These are phyloP conservation scores for Colletotrichum godetiae DNA, from an alignment of 2,329 filamentous ascomycete species.

Conservation along the genomic window DNA sequence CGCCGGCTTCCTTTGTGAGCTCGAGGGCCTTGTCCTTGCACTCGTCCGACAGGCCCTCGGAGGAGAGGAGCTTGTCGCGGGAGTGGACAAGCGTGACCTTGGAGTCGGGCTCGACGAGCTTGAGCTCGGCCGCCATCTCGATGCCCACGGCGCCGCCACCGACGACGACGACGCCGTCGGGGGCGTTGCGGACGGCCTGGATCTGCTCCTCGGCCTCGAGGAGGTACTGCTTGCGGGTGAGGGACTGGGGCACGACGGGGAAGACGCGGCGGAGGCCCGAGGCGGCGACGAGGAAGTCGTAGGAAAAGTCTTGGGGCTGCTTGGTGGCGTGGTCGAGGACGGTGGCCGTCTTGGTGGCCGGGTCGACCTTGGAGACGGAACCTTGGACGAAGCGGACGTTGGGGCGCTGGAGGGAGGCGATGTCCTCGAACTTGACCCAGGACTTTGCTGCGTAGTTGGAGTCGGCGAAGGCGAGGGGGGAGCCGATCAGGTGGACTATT, in stretches of 20 bases:
- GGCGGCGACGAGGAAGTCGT: constrained; percentile 82
- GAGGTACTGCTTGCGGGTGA: constrained; percentile 71
- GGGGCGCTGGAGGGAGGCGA: constrained; percentile 72
- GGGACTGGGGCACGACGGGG: constrained; percentile 78
- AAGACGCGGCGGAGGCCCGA: constrained; percentile 77
- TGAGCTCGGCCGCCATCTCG: constrained; percentile 85
- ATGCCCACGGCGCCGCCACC: constrained; percentile 84
- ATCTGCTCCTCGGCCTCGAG: constrained; percentile 72
- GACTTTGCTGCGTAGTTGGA: constrained; percentile 72
- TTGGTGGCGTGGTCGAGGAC: constrained; percentile 62
- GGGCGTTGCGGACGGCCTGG: constrained; percentile 60
- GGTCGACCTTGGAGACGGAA: constrained; percentile 70
- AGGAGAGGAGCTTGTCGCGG: constrained; percentile 74
- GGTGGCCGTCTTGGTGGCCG: constrained; percentile 67
- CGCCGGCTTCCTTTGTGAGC: constrained; percentile 69
- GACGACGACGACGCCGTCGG: constrained; percentile 75
- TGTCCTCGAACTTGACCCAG: constrained; percentile 77
- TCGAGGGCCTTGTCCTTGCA: constrained; percentile 72
- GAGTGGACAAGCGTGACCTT: constrained; percentile 83
- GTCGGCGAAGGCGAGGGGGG: constrained; percentile 77
- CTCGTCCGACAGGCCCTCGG: constrained; percentile 77
- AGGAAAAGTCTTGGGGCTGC: constrained; percentile 57
- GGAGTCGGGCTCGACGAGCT: constrained; percentile 71
- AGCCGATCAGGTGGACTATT: constrained; percentile 81
- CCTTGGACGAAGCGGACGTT: constrained; percentile 75